These are phyloP conservation scores for Septoria linicola DNA, from an alignment of 2,329 filamentous ascomycete species.

Conservation along the genomic window DNA sequence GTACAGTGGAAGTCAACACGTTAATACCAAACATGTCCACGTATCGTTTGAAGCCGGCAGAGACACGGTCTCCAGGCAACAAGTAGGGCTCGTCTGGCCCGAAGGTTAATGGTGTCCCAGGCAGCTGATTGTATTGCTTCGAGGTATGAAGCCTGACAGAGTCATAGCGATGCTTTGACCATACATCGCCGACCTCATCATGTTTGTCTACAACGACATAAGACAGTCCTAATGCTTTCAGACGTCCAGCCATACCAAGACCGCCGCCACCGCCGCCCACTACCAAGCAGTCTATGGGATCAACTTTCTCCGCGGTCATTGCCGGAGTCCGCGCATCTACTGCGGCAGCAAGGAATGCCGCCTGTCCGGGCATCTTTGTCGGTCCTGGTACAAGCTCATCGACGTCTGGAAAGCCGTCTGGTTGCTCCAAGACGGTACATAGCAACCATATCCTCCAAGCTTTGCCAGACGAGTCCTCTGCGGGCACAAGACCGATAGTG, in stretches of 20 bases:
- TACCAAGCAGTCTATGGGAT: slow-evolving; percentile 26
- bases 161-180: slow-evolving; percentile 44
- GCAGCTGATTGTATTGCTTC: slow-evolving; percentile 41
- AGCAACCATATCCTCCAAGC: slow-evolving; percentile 43
- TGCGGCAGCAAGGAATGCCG: no score
- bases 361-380: not conserved
- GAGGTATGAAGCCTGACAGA: slow-evolving; percentile 45
- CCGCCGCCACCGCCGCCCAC: slow-evolving; percentile 47
- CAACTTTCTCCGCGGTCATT: no score
- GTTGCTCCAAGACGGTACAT: slow-evolving; percentile 37
- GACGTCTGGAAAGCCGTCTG: slow-evolving; percentile 35
- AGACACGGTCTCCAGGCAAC: slow-evolving; percentile 4
- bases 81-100: slow-evolving; percentile 17
- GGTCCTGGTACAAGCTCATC: slow-evolving; percentile 28
- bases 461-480: slow-evolving; percentile 21
- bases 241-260: slow-evolving; percentile 43
- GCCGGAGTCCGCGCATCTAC: no score
- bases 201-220: slow-evolving; percentile 47
- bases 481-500: slow-evolving; percentile 35
- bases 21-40: slow-evolving; percentile 41
- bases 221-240: slow-evolving; percentile 45
- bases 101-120: slow-evolving; percentile 16
- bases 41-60: slow-evolving; percentile 38
- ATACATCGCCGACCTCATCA: slow-evolving; percentile 45
- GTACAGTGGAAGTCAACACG: slow-evolving; percentile 41